Evolutionary conservation across 1,139 yeast species (phyloP), one percentile per base, ranked within the genome.

Genomic region (Geotrichum candidum): DNA sequence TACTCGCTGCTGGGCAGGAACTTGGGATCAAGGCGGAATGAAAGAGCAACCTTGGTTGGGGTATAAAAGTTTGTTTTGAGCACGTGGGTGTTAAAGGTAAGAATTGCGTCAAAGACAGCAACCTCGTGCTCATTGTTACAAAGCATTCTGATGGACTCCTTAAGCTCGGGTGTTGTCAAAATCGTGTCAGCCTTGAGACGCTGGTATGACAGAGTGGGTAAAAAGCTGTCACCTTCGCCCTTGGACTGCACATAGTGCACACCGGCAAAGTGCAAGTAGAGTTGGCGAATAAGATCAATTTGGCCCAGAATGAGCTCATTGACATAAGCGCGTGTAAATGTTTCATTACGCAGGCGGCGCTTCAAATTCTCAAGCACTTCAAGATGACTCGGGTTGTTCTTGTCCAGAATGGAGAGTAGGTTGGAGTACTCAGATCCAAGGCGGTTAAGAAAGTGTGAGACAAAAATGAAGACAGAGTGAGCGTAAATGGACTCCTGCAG

Each of bases 401-500:
- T 76, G 65, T 87, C 89, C 64, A 92, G 82, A 64, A 90, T 78
- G 55, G 82, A 78, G 63, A 83, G 76, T 70, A 94, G 81, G 61
- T 90, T 82, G 67, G 82, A 84, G 76, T 89, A 94, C 76, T 92
- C 98, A 1, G 94, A 86, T 35, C 99, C 99, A 71, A 94, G 82
- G 72, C 99, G 84, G 78, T 94, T 94, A 75, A 94, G 83, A 77
- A 94, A 94, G 75, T 94, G 98, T 57, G 96, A 87, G 59, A 90
- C 96, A 72, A 94, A 94, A 65, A 91, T 89, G 60, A 90, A 89
- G 68, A 94, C 97, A 72, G 91, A 88, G 75, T 94, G 98, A 54
- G 98, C 96, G 74, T 94, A 94, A 65, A 92, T 87, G 59, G 94
- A 84, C 77, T 94, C 98, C 77, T 94, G 99, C 69, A 95, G 84